Percentiles rank a stretch among this genome's conserved stretches.
phyloP scores from a whole-genome alignment of 352 stramenopile species.

The Pseudoperonospora humuli region DNA sequence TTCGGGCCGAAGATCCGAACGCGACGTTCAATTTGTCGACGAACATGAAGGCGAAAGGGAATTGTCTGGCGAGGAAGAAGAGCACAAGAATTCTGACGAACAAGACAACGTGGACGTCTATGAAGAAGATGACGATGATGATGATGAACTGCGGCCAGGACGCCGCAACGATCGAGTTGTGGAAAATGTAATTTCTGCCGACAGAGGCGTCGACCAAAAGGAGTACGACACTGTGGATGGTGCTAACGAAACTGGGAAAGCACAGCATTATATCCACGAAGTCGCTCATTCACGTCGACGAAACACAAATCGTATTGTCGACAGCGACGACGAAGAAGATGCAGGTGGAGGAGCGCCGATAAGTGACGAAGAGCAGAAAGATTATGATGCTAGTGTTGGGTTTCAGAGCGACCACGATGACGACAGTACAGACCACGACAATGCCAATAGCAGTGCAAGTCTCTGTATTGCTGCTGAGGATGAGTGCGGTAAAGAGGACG shows the following conservation, averaged over 20 bases:
- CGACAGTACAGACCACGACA: background rate
- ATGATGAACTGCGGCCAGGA: slow-evolving; percentile 6
- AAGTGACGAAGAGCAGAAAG: slow-evolving; percentile 15
- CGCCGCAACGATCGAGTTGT: slow-evolving; percentile 18
- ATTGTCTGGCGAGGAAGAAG: slow-evolving; percentile 10
- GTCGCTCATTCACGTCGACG: slow-evolving; percentile 13
- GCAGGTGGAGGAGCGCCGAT: background rate
- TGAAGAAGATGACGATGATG: slow-evolving; percentile 15
- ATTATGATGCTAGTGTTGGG: slow-evolving; percentile 1
- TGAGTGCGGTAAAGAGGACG: slow-evolving; percentile 15
- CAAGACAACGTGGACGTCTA: slow-evolving; percentile 7
- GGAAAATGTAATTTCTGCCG: slow-evolving; percentile 15
- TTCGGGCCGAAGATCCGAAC: slow-evolving; percentile 9
- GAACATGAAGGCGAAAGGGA: slow-evolving; percentile 16
- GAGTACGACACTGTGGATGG: background rate
- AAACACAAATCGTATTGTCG: slow-evolving; percentile 32
- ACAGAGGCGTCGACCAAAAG: slow-evolving; percentile 11
- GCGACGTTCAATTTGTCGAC: slow-evolving; percentile 18
- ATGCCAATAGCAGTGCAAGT: slow-evolving; percentile 1
- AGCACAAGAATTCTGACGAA: slow-evolving; percentile 1
- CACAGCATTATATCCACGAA: slow-evolving; percentile 2
- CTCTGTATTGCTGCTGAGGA: slow-evolving; percentile 13
- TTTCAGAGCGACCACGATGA: slow-evolving; percentile 5
- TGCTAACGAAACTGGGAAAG: slow-evolving; percentile 9
- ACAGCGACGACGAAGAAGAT: slow-evolving; percentile 26